These are phyloP conservation scores for Acrodontium crateriforme DNA, from an alignment of 2,329 filamentous ascomycete genomes.

Conservation along the genomic window DNA sequence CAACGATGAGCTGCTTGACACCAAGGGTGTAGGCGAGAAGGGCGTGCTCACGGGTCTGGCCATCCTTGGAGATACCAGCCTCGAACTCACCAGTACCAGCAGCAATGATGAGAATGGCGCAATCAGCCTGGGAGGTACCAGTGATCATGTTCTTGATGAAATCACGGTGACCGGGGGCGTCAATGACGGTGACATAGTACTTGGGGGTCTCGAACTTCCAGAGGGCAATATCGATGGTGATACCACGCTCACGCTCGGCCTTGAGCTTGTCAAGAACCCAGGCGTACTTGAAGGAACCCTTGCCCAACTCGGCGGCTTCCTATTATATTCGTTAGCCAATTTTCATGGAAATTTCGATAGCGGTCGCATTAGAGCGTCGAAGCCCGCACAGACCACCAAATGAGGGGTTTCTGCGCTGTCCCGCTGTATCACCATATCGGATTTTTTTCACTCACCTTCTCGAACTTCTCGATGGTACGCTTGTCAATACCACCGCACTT, in stretches of 20 bases:
- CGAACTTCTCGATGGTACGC: conserved; percentile 99
- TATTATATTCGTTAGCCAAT: conserved; percentile 24
- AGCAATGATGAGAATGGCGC: conserved; percentile 99
- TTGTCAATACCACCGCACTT: conserved; percentile 99
- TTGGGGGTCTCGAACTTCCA: conserved; percentile 99
- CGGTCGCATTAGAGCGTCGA: too few species aligned
- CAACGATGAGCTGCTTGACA: conserved; percentile 99
- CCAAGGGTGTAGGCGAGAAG: conserved; percentile 99
- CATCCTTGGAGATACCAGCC: conserved; percentile 99
- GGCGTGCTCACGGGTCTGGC: conserved; percentile 99
- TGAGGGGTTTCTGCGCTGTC: too few species aligned
- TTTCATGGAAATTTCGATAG: neutral
- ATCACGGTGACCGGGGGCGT: conserved; percentile 98
- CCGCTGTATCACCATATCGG: too few species aligned
- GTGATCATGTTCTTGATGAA: conserved; percentile 99
- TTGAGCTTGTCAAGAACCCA: conserved; percentile 99
- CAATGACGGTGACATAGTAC: conserved; percentile 53
- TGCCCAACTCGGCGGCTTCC: conserved; percentile 98
- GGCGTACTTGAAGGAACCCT: conserved; percentile 99
- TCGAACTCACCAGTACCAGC: conserved; percentile 99
- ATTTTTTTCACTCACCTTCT: conserved; percentile 59
- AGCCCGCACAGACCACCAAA: too few species aligned
- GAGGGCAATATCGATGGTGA: conserved; percentile 99
- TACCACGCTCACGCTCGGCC: conserved; percentile 99
- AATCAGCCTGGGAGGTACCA: conserved; percentile 99